phyloP scores from a whole-genome alignment of 2,329 filamentous ascomycete species.

The Periconia macrospinosa region DNA sequence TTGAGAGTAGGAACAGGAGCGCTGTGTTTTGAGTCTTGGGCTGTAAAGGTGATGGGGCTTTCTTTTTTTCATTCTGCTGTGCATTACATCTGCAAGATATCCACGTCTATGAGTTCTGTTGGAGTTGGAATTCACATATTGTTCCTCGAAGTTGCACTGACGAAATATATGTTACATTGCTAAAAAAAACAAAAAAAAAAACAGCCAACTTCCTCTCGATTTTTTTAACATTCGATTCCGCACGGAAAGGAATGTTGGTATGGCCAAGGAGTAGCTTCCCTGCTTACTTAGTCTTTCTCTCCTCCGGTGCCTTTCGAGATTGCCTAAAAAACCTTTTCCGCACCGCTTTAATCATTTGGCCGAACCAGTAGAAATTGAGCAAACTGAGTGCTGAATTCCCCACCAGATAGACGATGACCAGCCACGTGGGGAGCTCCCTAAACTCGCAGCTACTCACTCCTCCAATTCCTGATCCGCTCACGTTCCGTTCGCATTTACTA shows the following conservation, averaged over 20 bases:
- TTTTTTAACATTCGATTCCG: no score
- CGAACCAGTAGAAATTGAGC: constrained; percentile 82
- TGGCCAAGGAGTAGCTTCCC: not conserved
- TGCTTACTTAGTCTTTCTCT: constrained; percentile 25
- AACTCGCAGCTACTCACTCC: constrained; percentile 21
- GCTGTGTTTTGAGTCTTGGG: not conserved
- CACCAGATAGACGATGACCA: constrained; percentile 67
- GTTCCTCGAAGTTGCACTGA: not conserved
- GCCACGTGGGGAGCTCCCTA: constrained; percentile 64
- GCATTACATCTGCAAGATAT: constrained; percentile 1
- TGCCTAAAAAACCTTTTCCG: constrained; percentile 68
- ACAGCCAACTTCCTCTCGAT: no score
- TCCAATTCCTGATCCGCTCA: constrained; percentile 25
- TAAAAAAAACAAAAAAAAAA: no score
- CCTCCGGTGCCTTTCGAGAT: constrained; percentile 7
- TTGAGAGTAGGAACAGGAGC: not conserved
- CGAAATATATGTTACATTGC: not conserved
- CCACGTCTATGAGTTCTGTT: not conserved
- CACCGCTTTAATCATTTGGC: constrained; percentile 82
- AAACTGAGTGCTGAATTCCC: constrained; percentile 73
- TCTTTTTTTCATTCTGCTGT: not conserved
- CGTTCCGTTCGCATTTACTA: constrained; percentile 52
- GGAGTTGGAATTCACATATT: not conserved
- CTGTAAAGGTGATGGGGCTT: not conserved
- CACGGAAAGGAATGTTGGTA: no score